Evolutionary conservation across 1,139 yeast species (phyloP).

Genomic region (Pichia sp.): DNA sequence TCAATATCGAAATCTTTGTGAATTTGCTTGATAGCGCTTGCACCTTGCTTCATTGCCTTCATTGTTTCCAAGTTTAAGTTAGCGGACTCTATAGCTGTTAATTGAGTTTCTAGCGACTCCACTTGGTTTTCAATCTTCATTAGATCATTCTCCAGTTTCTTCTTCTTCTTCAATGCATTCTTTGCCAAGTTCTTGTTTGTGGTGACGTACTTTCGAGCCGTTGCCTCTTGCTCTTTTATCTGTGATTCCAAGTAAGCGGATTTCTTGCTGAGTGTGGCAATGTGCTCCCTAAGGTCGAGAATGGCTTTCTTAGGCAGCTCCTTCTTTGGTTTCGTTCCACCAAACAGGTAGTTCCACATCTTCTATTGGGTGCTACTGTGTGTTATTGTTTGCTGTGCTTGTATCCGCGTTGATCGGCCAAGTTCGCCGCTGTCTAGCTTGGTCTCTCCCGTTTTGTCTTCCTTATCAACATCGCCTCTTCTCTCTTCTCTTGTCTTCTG

Average conservation of each 20-base stretch:
- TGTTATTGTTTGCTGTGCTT: too few species aligned
- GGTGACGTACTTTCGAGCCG: constrained; percentile 68
- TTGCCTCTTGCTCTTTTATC: constrained; percentile 70
- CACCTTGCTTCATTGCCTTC: constrained; percentile 99
- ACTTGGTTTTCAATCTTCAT: constrained; percentile 81
- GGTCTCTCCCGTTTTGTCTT: too few species aligned
- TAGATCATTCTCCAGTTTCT: constrained; percentile 69
- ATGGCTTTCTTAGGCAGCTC: constrained; percentile 92
- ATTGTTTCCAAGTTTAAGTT: constrained; percentile 94
- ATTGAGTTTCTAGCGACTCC: constrained; percentile 82
- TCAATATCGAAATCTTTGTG: constrained; percentile 95
- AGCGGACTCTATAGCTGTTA: constrained; percentile 88
- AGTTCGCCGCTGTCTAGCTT: too few species aligned
- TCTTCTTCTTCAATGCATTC: constrained; percentile 83
- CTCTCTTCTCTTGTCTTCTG: too few species aligned
- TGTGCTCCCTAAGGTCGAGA: constrained; percentile 82
- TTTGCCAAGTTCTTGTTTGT: constrained; percentile 72
- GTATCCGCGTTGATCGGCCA: too few species aligned
- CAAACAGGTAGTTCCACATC: constrained; percentile 79
- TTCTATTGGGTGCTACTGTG: too few species aligned
- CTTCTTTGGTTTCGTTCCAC: constrained; percentile 63
- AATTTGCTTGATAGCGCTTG: constrained; percentile 92
- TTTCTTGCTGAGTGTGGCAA: constrained; percentile 79
- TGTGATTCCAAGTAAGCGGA: constrained; percentile 77
- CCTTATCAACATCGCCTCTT: too few species aligned